Conservation (phyloP, 2,329 filamentous ascomycete species). For the Amesomyces nigricolor region DNA sequence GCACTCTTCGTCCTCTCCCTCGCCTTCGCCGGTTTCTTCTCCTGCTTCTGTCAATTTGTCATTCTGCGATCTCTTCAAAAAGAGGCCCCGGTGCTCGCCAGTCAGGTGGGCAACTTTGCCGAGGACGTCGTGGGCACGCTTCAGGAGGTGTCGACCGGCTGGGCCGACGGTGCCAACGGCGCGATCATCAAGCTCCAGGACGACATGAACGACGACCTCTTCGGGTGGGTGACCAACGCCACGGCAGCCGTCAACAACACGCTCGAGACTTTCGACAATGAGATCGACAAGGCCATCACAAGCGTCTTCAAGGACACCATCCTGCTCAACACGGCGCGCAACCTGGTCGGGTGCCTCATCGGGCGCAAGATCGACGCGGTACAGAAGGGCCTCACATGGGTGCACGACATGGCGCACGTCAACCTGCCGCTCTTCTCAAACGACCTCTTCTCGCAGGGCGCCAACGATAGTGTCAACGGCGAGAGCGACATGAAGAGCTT, state of each 20-base stretch:
- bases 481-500: slow-evolving; percentile 62
- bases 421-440: slow-evolving; percentile 71
- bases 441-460: slow-evolving; percentile 78
- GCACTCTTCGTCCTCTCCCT: slow-evolving; percentile 84
- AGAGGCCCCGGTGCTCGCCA: slow-evolving; percentile 68
- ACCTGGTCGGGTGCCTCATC: slow-evolving; percentile 81
- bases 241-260: slow-evolving; percentile 81
- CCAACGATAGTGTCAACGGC: slow-evolving; percentile 53
- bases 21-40: slow-evolving; percentile 73
- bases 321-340: slow-evolving; percentile 69
- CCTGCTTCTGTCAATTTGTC: slow-evolving; percentile 75
- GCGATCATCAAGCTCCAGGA: slow-evolving; percentile 51
- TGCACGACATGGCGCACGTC: slow-evolving; percentile 79
- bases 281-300: slow-evolving; percentile 70
- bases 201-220: slow-evolving; percentile 76
- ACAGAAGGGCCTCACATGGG: slow-evolving; percentile 88
- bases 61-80: slow-evolving; percentile 68
- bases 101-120: slow-evolving; percentile 72
- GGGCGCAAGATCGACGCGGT: slow-evolving; percentile 79
- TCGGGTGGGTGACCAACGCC: slow-evolving; percentile 81
- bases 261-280: slow-evolving; percentile 72
- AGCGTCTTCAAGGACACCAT: slow-evolving; percentile 75
- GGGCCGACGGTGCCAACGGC: slow-evolving; percentile 70
- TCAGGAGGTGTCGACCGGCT: slow-evolving; percentile 65
- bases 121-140: slow-evolving; percentile 69